Base-by-base conservation (phyloP, 768 basidiomycete species). In the Lactifluus volemus region DNA sequence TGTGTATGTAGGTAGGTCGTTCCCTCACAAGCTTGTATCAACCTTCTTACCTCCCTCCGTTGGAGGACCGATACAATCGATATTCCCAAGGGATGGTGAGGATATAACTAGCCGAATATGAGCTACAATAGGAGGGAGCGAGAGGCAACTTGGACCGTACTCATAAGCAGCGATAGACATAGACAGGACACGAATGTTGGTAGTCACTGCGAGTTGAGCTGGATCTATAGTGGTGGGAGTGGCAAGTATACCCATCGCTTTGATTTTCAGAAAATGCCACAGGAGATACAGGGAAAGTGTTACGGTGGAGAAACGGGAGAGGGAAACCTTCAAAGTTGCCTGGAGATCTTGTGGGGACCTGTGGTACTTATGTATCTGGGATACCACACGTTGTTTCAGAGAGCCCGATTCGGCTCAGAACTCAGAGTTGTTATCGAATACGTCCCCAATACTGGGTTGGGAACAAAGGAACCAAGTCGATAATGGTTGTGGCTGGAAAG, bases 41-140 rank as follows among this genome's bases (percentile, higher is more conserved):
- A 30, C 25, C 25, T 8, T 14, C 38, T 49, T 59, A 49, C 48
- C 48, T 58, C 25, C n/a, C 25, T 14, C 32, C 15, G 49, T 25
- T 17, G 54, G 53, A 55, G 9, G 30, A 53, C 38, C 4, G 52
- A 52, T 61, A 65, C 8, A 65, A 30, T 3, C 60, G 60, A 51
- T 56, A 65, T 49, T 62, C 60, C 29, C 55, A 47, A 57, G 63
- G 63, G 6, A 65, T 45, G 32, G 63, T 65, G 21, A 21, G 38
- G 17, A 65, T 25, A 42, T 65, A 65, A 53, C 63, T 65, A 48
- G 21, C 2, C 1, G 48, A 29, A 39, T n/a, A 29, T 48, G 55
- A 48, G 55, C 38, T 12, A 38, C 21, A 6, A 57, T 36, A 25
- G 25, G 34, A 36, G 47, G 38, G 11, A 10, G 47, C 36, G 55